Evolutionary conservation across 1,139 yeast genomes (phyloP).

Genomic region (Saccharomyces hybrid): DNA sequence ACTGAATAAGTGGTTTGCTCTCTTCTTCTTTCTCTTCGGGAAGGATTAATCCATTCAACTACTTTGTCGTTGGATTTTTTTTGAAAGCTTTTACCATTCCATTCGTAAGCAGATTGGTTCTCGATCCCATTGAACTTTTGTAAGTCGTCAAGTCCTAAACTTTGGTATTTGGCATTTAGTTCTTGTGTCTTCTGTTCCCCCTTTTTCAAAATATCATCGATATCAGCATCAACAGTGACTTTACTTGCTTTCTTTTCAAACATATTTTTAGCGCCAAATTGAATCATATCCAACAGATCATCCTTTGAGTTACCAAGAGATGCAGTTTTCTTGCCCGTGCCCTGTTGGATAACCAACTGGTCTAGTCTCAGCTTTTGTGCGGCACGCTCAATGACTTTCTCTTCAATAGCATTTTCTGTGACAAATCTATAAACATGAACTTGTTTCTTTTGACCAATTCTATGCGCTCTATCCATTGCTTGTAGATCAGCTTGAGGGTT

Average conservation of each 20-base stretch:
- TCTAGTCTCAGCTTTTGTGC: conserved; percentile 71
- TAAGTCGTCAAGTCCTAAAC: conserved; percentile 64
- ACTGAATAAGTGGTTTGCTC: conserved; percentile 83
- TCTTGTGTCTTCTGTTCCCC: conserved; percentile 59
- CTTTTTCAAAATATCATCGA: conserved; percentile 51
- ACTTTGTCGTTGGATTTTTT: conserved; percentile 48
- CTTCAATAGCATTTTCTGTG: conserved; percentile 76
- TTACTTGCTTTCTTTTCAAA: conserved; percentile 34
- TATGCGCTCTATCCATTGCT: conserved; percentile 84
- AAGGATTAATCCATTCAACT: conserved; percentile 75
- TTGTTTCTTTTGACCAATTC: conserved; percentile 80
- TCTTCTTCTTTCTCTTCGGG: conserved; percentile 85
- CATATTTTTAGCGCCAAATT: conserved; percentile 66
- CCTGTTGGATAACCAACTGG: conserved; percentile 76
- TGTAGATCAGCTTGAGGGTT: conserved; percentile 83
- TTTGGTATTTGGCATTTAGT: conserved; percentile 54
- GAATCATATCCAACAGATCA: conserved; percentile 71
- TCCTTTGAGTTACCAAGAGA: conserved; percentile 49
- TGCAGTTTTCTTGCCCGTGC: conserved; percentile 35
- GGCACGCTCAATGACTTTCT: conserved; percentile 71
- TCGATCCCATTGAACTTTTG: conserved; percentile 52
- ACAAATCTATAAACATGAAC: conserved; percentile 69
- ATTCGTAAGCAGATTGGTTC: conserved; percentile 86
- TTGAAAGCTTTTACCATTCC: conserved; percentile 94
- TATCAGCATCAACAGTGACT: conserved; percentile 39